A percentile compares a stretch with the other conserved stretches of the same genome.
Conservation (phyloP, 2,329 filamentous ascomycete species). For the Zopfia rhizophila region DNA sequence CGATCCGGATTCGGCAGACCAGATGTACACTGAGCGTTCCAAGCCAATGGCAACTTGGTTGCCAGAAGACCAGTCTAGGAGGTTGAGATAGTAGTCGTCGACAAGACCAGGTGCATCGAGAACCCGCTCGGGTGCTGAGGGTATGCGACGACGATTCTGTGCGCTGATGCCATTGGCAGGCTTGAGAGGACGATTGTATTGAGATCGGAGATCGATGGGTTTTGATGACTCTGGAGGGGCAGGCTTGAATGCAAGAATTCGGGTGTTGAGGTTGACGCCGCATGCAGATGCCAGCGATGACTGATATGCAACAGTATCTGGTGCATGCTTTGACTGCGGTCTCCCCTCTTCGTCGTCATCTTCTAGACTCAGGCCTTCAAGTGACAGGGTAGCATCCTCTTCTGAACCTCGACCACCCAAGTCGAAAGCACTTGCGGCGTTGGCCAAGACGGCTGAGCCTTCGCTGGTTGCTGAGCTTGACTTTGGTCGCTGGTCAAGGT, state of each 20-base stretch:
- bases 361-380: constrained; percentile 82
- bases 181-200: constrained; percentile 97
- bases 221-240: constrained; percentile 97
- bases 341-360: constrained; percentile 71
- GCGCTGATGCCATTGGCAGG: constrained; percentile 76
- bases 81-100: constrained; percentile 99
- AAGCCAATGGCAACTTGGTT: constrained; percentile 99
- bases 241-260: constrained; percentile 98
- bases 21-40: constrained; percentile 97
- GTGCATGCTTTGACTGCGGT: constrained; percentile 80
- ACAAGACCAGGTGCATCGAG: constrained; percentile 95
- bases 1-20: constrained; percentile 93
- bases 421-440: constrained; percentile 74
- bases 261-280: constrained; percentile 90
- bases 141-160: constrained; percentile 89
- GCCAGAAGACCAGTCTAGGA: constrained; percentile 96
- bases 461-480: constrained; percentile 74
- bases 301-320: constrained; percentile 90
- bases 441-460: constrained; percentile 79
- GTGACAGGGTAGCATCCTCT: constrained; percentile 78
- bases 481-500: constrained; percentile 70
- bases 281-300: constrained; percentile 90
- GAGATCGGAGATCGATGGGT: constrained; percentile 94
- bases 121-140: constrained; percentile 94
- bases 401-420: constrained; percentile 69